Evolutionary conservation across 2,329 filamentous ascomycete species (phyloP).

Genomic region (Botryotinia calthae): DNA sequence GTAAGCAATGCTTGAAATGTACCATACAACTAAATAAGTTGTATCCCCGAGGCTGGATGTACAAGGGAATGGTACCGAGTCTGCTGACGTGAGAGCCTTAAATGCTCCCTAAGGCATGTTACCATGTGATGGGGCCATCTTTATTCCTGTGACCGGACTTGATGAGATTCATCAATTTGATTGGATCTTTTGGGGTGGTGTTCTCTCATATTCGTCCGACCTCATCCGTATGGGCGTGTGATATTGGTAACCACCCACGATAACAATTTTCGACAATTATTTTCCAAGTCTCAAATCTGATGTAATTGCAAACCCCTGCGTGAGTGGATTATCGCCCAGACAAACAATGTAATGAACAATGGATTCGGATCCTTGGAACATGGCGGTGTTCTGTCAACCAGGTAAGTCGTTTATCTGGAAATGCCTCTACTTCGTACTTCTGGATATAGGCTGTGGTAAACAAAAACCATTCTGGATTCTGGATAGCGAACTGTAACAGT

Average conservation of each 20-base stretch:
- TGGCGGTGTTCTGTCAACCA: not conserved
- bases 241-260: not conserved
- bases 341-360: not conserved
- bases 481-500: not conserved
- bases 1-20: conserved; percentile 9
- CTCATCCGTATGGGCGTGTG: not conserved
- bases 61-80: not conserved
- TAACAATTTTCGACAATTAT: not conserved
- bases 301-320: not conserved
- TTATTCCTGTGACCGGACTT: not conserved
- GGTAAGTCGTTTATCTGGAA: not conserved
- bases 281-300: not conserved
- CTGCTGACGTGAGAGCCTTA: conserved; percentile 14
- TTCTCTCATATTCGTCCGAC: not conserved
- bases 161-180: not conserved
- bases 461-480: not conserved
- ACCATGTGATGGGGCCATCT: not conserved
- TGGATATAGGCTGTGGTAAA: not conserved
- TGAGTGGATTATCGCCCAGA: not conserved
- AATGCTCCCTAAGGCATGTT: not conserved
- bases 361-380: not conserved
- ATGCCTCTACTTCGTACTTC: not conserved
- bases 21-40: not conserved
- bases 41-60: conserved; percentile 7
- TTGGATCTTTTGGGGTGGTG: not conserved